A percentile compares a stretch with the other conserved stretches of the same genome.
These are phyloP conservation scores for Ploettnerulaceae sp. DNA, from an alignment of 2,329 filamentous ascomycete species.

Conservation along the genomic window DNA sequence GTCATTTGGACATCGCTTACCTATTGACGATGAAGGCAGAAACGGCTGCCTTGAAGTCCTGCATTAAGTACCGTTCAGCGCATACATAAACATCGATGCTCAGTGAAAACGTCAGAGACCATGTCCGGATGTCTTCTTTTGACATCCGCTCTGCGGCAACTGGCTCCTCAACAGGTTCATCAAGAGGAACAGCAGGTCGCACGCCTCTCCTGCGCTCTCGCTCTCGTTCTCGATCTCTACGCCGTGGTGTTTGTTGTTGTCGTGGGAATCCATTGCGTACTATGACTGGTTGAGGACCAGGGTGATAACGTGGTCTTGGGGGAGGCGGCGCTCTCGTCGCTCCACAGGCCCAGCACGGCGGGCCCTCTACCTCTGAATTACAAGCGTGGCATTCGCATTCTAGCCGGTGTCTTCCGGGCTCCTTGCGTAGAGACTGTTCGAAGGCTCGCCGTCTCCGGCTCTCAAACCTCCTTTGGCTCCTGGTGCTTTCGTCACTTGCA, in stretches of 20 bases:
- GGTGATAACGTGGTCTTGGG: constrained; percentile 22
- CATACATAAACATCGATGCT: constrained; percentile 47
- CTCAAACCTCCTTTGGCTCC: constrained; percentile 34
- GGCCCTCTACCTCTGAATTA: constrained; percentile 30
- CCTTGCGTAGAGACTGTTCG: constrained; percentile 40
- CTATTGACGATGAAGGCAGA: constrained; percentile 41
- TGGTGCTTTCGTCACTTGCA: constrained; percentile 35
- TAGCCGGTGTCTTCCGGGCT: constrained; percentile 41
- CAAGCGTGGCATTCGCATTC: constrained; percentile 43
- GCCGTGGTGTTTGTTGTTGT: neutral
- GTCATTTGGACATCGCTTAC: constrained; percentile 1
- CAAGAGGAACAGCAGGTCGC: constrained; percentile 15
- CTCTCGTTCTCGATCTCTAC: constrained; percentile 19
- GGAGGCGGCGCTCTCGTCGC: constrained; percentile 31
- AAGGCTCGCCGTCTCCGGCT: constrained; percentile 28
- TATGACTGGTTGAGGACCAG: constrained; percentile 16
- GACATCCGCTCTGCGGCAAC: constrained; percentile 32
- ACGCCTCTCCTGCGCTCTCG: constrained; percentile 20
- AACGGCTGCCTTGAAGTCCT: constrained; percentile 41
- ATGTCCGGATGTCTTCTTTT: constrained; percentile 43
- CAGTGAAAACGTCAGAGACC: constrained; percentile 44
- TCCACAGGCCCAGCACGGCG: constrained; percentile 41
- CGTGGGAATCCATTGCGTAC: constrained; percentile 19
- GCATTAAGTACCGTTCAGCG: constrained; percentile 44
- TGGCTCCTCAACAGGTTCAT: constrained; percentile 17